A percentile compares a stretch with the other conserved stretches of the same genome.
phyloP scores from a whole-genome alignment of 1,139 yeast genomes.

The Geotrichum aggregatum region DNA sequence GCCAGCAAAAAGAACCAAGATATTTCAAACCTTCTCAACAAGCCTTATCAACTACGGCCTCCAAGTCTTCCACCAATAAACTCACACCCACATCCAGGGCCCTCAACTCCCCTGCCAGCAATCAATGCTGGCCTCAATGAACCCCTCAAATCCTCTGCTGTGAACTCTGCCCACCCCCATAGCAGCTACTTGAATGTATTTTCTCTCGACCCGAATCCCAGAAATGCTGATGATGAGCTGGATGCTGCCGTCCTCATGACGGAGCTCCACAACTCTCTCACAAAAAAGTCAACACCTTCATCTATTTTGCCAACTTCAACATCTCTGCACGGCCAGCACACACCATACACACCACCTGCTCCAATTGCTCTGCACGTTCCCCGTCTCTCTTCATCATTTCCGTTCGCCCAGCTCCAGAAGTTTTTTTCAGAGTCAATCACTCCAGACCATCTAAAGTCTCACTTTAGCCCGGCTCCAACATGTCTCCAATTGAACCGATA shows the following conservation, averaged over 20 bases:
- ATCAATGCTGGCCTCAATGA: neutral
- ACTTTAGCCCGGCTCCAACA: conserved; percentile 20
- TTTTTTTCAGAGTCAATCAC: conserved; percentile 20
- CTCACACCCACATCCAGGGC: neutral
- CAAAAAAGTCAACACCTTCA: neutral
- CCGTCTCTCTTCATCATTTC: conserved; percentile 27
- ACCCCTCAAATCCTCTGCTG: neutral
- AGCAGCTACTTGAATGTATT: conserved; percentile 12
- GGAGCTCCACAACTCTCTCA: conserved; percentile 1
- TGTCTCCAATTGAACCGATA: conserved; percentile 33
- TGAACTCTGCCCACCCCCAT: neutral
- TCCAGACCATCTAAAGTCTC: conserved; percentile 14
- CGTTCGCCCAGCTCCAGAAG: conserved; percentile 26
- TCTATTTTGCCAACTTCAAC: too few relatives aligned
- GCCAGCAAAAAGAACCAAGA: conserved; percentile 3
- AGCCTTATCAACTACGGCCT: neutral
- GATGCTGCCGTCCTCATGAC: conserved; percentile 32
- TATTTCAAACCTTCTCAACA: neutral
- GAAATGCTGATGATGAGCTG: conserved; percentile 24
- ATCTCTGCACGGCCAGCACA: conserved; percentile 8
- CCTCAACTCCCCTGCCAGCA: neutral
- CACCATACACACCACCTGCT: too few relatives aligned
- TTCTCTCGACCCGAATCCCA: conserved; percentile 1
- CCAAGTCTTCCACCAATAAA: too few relatives aligned
- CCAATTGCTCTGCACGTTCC: conserved; percentile 23